Evolutionary conservation across 495 filamentous ascomycete genomes (phyloP).

Genomic region (Penicillium robsamsonii): DNA sequence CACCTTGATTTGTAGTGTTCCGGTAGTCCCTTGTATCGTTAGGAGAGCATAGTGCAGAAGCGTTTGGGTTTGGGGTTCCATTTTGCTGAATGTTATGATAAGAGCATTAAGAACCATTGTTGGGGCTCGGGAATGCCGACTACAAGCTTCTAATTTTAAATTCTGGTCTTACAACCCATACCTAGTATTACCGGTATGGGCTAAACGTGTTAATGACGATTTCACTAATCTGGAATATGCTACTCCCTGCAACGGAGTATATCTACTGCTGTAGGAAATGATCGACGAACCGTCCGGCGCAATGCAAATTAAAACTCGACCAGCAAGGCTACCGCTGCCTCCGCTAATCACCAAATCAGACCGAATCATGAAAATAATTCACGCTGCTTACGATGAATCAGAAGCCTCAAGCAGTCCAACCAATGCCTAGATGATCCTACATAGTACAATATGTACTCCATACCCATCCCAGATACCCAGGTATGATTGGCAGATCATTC

Average conservation of each 20-base stretch:
- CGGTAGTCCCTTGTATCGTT: no score
- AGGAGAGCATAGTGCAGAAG: no score
- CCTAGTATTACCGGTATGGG: no score
- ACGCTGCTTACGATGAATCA: not conserved
- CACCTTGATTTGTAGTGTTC: no score
- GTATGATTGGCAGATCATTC: constrained; percentile 28
- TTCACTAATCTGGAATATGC: not conserved
- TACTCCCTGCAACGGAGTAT: not conserved
- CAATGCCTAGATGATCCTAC: not conserved
- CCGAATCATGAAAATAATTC: not conserved
- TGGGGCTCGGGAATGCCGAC: no score
- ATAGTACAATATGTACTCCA: not conserved
- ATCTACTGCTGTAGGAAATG: not conserved
- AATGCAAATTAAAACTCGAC: not conserved
- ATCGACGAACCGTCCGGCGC: not conserved
- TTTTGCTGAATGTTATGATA: no score
- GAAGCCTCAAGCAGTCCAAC: not conserved
- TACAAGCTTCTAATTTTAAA: no score
- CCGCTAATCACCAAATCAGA: not conserved
- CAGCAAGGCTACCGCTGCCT: not conserved
- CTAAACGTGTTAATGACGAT: no score
- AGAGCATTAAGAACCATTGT: no score
- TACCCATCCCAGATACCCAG: not conserved
- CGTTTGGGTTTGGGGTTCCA: no score
- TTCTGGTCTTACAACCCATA: no score